A percentile compares a stretch with the other conserved stretches of the same genome.
Evolutionary conservation across 495 filamentous ascomycete genomes (phyloP).

Genomic region (Entonaema liquescens): DNA sequence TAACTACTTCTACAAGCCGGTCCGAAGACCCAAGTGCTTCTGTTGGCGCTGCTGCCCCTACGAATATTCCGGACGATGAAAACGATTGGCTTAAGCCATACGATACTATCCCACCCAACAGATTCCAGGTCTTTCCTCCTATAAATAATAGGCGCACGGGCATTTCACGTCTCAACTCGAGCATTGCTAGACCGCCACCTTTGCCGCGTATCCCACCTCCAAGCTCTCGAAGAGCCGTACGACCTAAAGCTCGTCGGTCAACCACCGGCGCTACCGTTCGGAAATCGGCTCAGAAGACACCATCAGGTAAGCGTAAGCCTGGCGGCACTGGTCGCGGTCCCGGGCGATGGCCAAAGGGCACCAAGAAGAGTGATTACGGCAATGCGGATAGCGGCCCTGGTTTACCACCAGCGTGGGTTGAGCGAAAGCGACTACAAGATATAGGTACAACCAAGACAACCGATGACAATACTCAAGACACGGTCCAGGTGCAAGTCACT

Average conservation of each 20-base stretch:
- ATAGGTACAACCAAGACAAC: constrained; percentile 39
- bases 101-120: constrained; percentile 72
- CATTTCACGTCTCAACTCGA: constrained; percentile 43
- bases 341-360: constrained; percentile 64
- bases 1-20: constrained; percentile 43
- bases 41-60: constrained; percentile 6
- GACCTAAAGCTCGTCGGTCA: constrained; percentile 43
- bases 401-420: constrained; percentile 59
- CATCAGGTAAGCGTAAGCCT: constrained; percentile 52
- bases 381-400: constrained; percentile 65
- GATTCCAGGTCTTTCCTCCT: constrained; percentile 88
- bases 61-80: constrained; percentile 37
- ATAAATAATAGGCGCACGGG: constrained; percentile 59
- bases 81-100: constrained; percentile 53
- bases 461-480: constrained; percentile 50
- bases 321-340: constrained; percentile 63
- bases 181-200: constrained; percentile 45
- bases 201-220: constrained; percentile 36
- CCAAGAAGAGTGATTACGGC: constrained; percentile 65
- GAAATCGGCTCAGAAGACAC: constrained; percentile 45
- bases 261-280: constrained; percentile 23
- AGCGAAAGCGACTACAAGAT: constrained; percentile 39
- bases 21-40: constrained; percentile 19
- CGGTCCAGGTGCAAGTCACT: constrained; percentile 51
- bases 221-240: constrained; percentile 29